Percentiles rank a stretch among this genome's conserved stretches.
Evolutionary conservation across 441 rosid genomes (phyloP).

Genomic region (Gossypium davidsonii): DNA sequence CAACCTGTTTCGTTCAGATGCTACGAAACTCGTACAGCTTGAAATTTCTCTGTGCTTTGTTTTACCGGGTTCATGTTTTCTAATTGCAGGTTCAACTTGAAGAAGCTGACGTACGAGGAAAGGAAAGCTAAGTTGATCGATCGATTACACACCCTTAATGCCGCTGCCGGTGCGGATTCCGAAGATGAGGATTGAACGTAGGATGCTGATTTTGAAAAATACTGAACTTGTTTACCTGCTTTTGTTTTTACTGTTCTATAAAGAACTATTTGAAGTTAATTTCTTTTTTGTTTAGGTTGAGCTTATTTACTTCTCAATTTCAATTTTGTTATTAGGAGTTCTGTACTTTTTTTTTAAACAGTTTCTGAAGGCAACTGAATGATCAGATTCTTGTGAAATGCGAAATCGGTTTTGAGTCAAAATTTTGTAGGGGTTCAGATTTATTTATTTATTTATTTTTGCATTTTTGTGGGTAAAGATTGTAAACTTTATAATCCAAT

Average conservation of each 20-base stretch:
- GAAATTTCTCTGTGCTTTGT: background rate
- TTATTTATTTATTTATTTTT: too few relatives aligned
- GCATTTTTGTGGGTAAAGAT: too few relatives aligned
- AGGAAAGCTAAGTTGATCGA: constrained; percentile 63
- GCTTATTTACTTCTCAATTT: background rate
- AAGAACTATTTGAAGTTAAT: background rate
- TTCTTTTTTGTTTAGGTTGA: constrained; percentile 6
- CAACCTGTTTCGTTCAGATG: background rate
- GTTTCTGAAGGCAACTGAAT: background rate
- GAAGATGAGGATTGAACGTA: constrained; percentile 46
- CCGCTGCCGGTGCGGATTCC: constrained; percentile 40
- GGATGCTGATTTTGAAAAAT: background rate
- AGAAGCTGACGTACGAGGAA: constrained; percentile 66
- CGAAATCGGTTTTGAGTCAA: too few relatives aligned
- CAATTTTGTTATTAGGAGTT: background rate
- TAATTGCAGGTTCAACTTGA: constrained; percentile 45
- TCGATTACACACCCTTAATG: constrained; percentile 53
- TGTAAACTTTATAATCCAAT: too few relatives aligned
- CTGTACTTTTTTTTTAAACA: background rate
- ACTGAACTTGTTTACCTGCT: background rate
- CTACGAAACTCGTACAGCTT: background rate
- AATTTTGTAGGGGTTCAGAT: too few relatives aligned
- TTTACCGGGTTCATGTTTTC: background rate
- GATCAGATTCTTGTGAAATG: background rate
- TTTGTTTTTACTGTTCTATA: background rate